Conservation (phyloP, 495 filamentous ascomycete species). For the Daldinia decipiens region DNA sequence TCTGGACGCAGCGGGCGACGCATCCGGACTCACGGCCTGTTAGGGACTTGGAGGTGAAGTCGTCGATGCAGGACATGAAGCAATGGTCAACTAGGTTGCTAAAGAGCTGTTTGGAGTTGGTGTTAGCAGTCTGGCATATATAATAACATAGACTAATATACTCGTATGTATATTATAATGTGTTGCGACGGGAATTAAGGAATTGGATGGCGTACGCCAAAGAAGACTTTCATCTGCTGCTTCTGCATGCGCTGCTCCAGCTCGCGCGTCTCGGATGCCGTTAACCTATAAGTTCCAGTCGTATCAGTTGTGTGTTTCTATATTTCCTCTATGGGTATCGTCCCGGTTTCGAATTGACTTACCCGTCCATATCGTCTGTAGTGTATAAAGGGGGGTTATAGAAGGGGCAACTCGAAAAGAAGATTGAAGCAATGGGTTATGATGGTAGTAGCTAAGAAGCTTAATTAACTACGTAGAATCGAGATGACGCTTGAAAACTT, state of each 20-base stretch:
- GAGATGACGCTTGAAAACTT: not conserved
- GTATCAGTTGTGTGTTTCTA: conserved; percentile 23
- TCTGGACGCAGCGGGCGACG: conserved; percentile 92
- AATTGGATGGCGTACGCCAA: conserved; percentile 72
- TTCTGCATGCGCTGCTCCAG: conserved; percentile 91
- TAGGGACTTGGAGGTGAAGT: conserved; percentile 97
- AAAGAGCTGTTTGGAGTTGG: conserved; percentile 77
- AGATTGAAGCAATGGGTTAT: not conserved
- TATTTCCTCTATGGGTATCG: not conserved
- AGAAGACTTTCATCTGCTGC: conserved; percentile 98
- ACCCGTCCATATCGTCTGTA: conserved; percentile 42
- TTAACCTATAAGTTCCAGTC: conserved; percentile 63
- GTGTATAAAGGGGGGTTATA: not conserved
- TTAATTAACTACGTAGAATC: not conserved
- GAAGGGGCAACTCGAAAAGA: not conserved
- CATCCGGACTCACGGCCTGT: conserved; percentile 86
- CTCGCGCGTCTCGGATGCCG: conserved; percentile 85
- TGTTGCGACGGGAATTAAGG: no score
- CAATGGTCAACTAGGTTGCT: conserved; percentile 93
- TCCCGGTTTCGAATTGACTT: conserved; percentile 7
- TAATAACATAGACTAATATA: conserved; percentile 6
- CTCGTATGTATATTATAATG: not conserved
- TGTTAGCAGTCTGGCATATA: conserved; percentile 17
- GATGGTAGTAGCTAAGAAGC: not conserved
- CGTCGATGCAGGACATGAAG: conserved; percentile 96